Base-by-base conservation (phyloP, 2,329 filamentous ascomycete species). In the Venturia aucupariae region DNA sequence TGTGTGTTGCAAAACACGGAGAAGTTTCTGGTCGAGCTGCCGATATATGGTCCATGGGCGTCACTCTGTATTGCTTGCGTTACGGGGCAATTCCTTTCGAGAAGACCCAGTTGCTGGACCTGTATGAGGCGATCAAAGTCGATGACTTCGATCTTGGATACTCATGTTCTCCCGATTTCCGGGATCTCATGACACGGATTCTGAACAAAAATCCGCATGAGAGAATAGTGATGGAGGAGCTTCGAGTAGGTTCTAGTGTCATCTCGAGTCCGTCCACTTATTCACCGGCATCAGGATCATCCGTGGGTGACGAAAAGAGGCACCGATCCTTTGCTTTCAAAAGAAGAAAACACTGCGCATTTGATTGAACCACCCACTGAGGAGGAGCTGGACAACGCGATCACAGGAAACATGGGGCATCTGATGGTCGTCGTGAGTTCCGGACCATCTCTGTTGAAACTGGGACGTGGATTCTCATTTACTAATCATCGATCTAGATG, bases 11-110 rank as follows among this genome's bases (percentile, higher is more conserved):
- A 8, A 92, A 85, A 70, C 93, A 97, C 72, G 90, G 90, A 0
- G 87, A 92, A 68, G 88, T 97, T 1, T 93, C 90, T 2, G 94
- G 94, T 13, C 89, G 86, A 70, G 92, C 93, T 4, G 91, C 91
- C 4, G 94, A 99, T 75, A 92, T 99, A 63, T 99, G 94, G 94
- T 96, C 93, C 3, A 97, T 97, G 93, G 94, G 94, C 7, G 88
- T 97, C 10, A 96, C 92, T 1, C 80, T 99, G 2, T 97, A 93
- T 74, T 99, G 94, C 74, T 81, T 99, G 46, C 87, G 89, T 66
- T 97, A 96, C 71, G 94, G 94, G 39, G 82, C 80, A 61, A 88
- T 99, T 67, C 94, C 94, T 0, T 99, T 97, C 72, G 88, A 92
- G 71, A 84, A 88, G 64, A 80, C 84, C 6, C 86, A 86, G 22